Evolutionary conservation across 2,329 filamentous ascomycete genomes (phyloP).

Genomic region (Colletotrichum siamense): DNA sequence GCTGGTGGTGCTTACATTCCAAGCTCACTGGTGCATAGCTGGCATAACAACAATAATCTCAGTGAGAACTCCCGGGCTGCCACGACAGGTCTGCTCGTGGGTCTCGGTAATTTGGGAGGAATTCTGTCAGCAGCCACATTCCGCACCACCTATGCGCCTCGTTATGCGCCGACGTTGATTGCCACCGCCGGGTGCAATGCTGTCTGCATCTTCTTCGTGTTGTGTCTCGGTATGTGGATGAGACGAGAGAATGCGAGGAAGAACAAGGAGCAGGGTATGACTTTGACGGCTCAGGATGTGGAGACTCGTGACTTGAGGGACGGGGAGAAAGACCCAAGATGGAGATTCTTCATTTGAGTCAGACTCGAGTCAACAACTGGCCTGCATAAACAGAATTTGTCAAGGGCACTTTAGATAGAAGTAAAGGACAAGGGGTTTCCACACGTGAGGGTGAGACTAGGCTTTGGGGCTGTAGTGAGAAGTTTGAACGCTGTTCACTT

Average conservation of each 20-base stretch:
- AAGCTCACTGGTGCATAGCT: constrained; percentile 56
- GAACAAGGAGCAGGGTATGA: constrained; percentile 39
- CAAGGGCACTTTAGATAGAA: no score
- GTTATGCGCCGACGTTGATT: constrained; percentile 51
- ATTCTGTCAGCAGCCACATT: constrained; percentile 43
- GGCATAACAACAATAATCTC: constrained; percentile 50
- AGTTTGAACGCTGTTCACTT: accelerated
- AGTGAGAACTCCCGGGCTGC: constrained; percentile 49
- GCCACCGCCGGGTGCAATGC: constrained; percentile 45
- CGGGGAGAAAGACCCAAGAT: constrained; percentile 41
- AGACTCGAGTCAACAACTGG: no score
- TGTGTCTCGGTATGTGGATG: constrained; percentile 49
- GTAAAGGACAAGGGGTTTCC: no score
- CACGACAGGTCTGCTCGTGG: constrained; percentile 50
- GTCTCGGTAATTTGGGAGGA: constrained; percentile 54
- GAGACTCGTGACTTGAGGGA: constrained; percentile 42
- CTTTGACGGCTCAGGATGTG: constrained; percentile 40
- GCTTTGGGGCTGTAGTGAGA: accelerated
- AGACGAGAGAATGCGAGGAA: constrained; percentile 45
- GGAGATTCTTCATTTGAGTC: constrained; percentile 35
- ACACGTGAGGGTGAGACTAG: not conserved
- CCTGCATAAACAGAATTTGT: no score
- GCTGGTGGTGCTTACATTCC: constrained; percentile 52
- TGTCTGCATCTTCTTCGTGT: constrained; percentile 42
- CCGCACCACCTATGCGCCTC: constrained; percentile 51